phyloP scores from a whole-genome alignment of 2,329 filamentous ascomycete genomes.

The Zalaria sp. region DNA sequence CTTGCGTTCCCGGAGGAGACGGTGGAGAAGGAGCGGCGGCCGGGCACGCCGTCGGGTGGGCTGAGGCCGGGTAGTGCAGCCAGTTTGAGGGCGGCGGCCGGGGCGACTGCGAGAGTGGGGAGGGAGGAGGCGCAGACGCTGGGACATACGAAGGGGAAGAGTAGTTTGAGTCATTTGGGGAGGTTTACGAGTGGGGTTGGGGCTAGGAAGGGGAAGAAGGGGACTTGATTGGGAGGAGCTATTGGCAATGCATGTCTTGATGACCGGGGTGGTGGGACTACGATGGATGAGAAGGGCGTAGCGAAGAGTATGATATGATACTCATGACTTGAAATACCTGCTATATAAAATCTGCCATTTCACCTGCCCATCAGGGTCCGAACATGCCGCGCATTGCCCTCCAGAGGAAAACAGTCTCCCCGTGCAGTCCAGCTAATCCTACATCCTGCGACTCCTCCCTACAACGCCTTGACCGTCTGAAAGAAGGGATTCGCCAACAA shows the following conservation, averaged over 20 bases:
- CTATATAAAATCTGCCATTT: too few species aligned
- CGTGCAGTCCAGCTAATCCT: too few species aligned
- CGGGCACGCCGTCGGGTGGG: slow-evolving; percentile 1
- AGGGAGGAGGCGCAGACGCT: slow-evolving; percentile 2
- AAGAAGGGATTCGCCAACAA: slow-evolving; percentile 54
- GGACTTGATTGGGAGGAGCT: not conserved
- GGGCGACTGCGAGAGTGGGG: slow-evolving; percentile 2
- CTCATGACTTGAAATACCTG: too few species aligned
- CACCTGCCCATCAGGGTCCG: too few species aligned
- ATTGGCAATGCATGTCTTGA: too few species aligned
- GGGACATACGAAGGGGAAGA: slow-evolving; percentile 17
- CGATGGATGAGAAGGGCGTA: too few species aligned
- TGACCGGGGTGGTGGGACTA: too few species aligned
- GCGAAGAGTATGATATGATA: too few species aligned
- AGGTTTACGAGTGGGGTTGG: slow-evolving; percentile 29
- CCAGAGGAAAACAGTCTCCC: too few species aligned
- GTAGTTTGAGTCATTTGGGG: slow-evolving; percentile 29
- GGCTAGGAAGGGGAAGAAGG: slow-evolving; percentile 14
- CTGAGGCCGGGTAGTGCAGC: slow-evolving; percentile 5
- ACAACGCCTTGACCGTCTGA: slow-evolving; percentile 37
- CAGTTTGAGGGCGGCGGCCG: slow-evolving; percentile 1
- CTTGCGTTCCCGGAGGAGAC: slow-evolving; percentile 9
- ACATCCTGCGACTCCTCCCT: too few species aligned
- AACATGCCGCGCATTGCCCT: too few species aligned
- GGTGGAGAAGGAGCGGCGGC: slow-evolving; percentile 3